Percentiles rank a stretch among this genome's conserved stretches.
Conservation (phyloP, 2,329 filamentous ascomycete species). For the Stromatinia cepivora region DNA sequence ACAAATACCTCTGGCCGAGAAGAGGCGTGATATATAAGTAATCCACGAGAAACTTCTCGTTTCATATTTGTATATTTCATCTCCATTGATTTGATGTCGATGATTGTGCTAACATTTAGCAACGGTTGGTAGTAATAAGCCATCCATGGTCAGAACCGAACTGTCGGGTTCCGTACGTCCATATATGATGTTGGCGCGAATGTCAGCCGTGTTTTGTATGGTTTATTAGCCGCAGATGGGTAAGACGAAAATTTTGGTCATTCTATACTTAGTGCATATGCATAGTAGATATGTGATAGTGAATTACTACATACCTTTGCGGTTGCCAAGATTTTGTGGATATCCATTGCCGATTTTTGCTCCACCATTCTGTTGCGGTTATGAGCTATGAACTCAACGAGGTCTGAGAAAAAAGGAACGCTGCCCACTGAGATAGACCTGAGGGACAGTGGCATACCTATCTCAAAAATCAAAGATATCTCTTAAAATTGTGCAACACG, state of each 20-base stretch:
- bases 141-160: constrained; percentile 16
- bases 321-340: neutral
- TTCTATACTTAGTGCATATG: neutral
- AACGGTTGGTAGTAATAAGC: constrained; percentile 14
- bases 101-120: neutral
- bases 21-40: constrained; percentile 3
- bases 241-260: neutral
- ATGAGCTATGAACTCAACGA: neutral
- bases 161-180: neutral
- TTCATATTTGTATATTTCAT: constrained; percentile 6
- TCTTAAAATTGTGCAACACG: neutral
- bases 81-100: neutral
- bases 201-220: neutral
- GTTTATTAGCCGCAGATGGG: constrained; percentile 3
- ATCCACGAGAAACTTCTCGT: constrained; percentile 1
- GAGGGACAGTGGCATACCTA: neutral
- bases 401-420: neutral
- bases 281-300: constrained; percentile 13
- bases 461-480: neutral
- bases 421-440: too few species aligned
- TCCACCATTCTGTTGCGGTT: neutral
- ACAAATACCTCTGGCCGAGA: neutral
- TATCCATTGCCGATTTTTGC: neutral
- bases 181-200: constrained; percentile 4
- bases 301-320: neutral